Evolutionary conservation across 1,139 yeast species (phyloP).

Genomic region (Arxiozyma heterogenica): DNA sequence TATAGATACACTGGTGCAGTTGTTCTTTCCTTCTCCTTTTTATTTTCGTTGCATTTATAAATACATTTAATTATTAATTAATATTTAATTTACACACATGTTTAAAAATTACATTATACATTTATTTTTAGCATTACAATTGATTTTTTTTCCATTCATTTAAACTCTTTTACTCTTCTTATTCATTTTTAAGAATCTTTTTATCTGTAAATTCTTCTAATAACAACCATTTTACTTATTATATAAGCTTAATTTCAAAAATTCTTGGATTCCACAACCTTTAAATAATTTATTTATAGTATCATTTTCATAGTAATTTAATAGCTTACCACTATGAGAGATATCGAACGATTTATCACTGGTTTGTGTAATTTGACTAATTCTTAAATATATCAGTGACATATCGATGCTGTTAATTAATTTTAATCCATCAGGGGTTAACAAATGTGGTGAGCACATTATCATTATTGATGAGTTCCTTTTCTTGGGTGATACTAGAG

Average conservation of each 20-base stretch:
- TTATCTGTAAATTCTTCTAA: neutral
- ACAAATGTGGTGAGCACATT: conserved; percentile 50
- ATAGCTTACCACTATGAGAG: conserved; percentile 34
- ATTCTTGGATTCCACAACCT: conserved; percentile 22
- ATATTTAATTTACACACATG: no score
- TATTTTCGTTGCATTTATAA: neutral
- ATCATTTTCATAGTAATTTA: conserved; percentile 26
- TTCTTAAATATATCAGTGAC: conserved; percentile 47
- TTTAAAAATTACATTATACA: neutral
- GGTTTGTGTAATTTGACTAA: conserved; percentile 25
- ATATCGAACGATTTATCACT: conserved; percentile 32
- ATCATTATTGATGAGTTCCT: conserved; percentile 33
- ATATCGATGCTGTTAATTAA: conserved; percentile 46
- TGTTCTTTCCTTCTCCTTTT: neutral
- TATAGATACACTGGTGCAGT: no score
- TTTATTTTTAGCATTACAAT: no score
- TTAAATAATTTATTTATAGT: conserved; percentile 23
- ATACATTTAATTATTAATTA: neutral
- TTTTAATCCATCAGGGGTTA: conserved; percentile 50
- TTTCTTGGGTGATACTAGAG: conserved; percentile 32
- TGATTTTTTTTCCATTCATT: neutral
- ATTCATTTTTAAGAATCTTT: no score
- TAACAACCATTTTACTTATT: conserved; percentile 3
- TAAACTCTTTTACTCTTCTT: no score
- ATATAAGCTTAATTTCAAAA: conserved; percentile 20